Evolutionary conservation across 768 basidiomycete genomes (phyloP), one percentile per base, ranked within the genome.

Genomic region (Tulasnella sp.): DNA sequence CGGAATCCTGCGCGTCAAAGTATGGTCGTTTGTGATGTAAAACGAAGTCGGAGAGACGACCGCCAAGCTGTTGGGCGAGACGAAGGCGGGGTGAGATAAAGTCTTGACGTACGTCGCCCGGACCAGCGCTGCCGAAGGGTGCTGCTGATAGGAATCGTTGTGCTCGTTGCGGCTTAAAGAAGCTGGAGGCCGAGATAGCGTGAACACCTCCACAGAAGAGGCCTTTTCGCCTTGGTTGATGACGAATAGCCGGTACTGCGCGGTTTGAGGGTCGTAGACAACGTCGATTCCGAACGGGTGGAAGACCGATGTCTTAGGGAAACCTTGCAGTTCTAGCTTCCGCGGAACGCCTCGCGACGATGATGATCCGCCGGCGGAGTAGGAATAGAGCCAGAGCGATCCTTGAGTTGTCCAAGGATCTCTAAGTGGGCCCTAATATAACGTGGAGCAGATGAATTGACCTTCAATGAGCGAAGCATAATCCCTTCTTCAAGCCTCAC

Each of bases 11-110:
- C 88, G 25, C 89, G 83, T 17, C 91, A 88, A 11, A 89, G 86
- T 2, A 90, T 93, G 92, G 81, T 93, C 92, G 80, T 93, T 91
- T 52, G 87, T 87, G 69, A 93, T 86, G 79, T 90, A 92, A 81
- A 93, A 92, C 0, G 90, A 87, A 76, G 87, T 86, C 0, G 89
- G 87, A 58, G 89, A 87, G 11, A 91, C 89, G 42, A 91, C 82
- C 22, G 91, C 88, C 77, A 93, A 81, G 3, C 89, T 84, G 80
- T 93, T 93, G 36, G 91, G 89, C 12, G 91, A 85, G 38, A 90
- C 82, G 79, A 92, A 89, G 73, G 86, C 86, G 4, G 85, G 85
- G 19, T 88, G 87, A 25, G 85, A 83, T 67, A 93, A 85, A 11
- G 91, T 92, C 78, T 88, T 88, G 39, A 91, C 81, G 82, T 91